phyloP scores from a whole-genome alignment of 169 alveolate species.

The Cryptosporidium tyzzeri region DNA sequence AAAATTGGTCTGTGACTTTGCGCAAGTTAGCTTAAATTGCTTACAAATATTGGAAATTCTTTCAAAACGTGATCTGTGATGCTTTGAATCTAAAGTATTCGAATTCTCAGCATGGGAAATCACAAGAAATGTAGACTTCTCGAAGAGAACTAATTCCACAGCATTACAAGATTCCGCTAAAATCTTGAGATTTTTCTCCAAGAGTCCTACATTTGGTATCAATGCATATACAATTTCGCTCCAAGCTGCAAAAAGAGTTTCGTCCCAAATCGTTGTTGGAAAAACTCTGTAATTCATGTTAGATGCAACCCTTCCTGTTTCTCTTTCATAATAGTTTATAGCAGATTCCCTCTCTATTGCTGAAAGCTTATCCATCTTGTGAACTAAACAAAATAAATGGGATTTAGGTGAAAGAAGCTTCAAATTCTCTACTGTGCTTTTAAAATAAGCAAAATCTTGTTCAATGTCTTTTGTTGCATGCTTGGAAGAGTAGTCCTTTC shows the following conservation, averaged over 20 bases:
- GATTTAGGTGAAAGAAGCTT: slow-evolving; percentile 89
- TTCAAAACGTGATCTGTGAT: slow-evolving; percentile 88
- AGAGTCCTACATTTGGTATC: slow-evolving; percentile 86
- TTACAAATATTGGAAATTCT: slow-evolving; percentile 92
- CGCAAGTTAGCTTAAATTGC: slow-evolving; percentile 92
- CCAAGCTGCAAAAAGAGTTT: slow-evolving; percentile 93
- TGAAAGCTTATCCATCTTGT: slow-evolving; percentile 91
- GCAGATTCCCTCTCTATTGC: slow-evolving; percentile 85
- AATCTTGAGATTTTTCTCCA: slow-evolving; percentile 83
- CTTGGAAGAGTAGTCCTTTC: slow-evolving; percentile 74
- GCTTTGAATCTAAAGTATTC: slow-evolving; percentile 27
- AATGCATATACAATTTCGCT: slow-evolving; percentile 89
- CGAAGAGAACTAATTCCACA: slow-evolving; percentile 93
- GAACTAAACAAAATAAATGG: slow-evolving; percentile 89
- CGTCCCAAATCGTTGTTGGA: slow-evolving; percentile 94
- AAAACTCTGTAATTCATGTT: slow-evolving; percentile 78
- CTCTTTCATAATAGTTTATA: slow-evolving; percentile 82
- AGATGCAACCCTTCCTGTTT: slow-evolving; percentile 79
- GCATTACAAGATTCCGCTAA: slow-evolving; percentile 88
- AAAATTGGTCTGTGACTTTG: slow-evolving; percentile 88
- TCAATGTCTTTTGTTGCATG: slow-evolving; percentile 78
- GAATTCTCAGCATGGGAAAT: slow-evolving; percentile 82
- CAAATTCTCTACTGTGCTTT: slow-evolving; percentile 86
- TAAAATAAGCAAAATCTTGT: slow-evolving; percentile 87
- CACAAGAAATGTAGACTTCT: slow-evolving; percentile 93